Evolutionary conservation across 345 rosid species (phyloP).

Genomic region (Nephelium lappaceum): DNA sequence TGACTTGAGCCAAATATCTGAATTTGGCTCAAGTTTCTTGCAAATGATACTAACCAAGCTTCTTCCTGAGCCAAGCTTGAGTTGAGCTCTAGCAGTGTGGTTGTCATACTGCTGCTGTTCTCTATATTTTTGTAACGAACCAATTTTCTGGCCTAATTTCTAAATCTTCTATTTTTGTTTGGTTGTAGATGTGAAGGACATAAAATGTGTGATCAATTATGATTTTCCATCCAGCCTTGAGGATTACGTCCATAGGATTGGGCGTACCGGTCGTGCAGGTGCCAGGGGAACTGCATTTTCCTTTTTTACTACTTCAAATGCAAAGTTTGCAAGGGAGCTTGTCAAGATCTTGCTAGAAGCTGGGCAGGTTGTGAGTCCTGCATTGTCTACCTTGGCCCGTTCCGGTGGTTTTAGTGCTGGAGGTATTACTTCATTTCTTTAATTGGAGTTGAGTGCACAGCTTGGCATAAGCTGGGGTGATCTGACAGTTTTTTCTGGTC

Average conservation of each 20-base stretch:
- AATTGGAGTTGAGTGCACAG: neutral
- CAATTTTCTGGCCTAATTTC: constrained; percentile 19
- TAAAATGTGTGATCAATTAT: constrained; percentile 94
- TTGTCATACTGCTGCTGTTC: constrained; percentile 7
- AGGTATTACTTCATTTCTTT: constrained; percentile 43
- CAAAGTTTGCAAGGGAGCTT: constrained; percentile 82
- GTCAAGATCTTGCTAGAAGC: constrained; percentile 92
- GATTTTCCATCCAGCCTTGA: constrained; percentile 93
- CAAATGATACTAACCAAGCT: constrained; percentile 4
- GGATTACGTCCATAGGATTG: constrained; percentile 97
- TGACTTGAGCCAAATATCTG: neutral
- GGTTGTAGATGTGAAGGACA: constrained; percentile 96
- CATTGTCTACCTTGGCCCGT: constrained; percentile 62
- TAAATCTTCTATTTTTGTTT: constrained; percentile 16
- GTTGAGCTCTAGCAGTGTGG: neutral
- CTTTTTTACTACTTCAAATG: constrained; percentile 83
- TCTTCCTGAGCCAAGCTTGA: constrained; percentile 1
- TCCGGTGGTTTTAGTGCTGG: constrained; percentile 51
- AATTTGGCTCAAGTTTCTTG: neutral
- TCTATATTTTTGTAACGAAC: neutral
- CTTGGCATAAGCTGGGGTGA: neutral
- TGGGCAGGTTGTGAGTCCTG: constrained; percentile 71
- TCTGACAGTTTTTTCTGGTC: neutral
- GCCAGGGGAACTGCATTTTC: constrained; percentile 91
- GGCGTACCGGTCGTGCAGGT: constrained; percentile 98